Evolutionary conservation across 768 basidiomycete species (phyloP), one percentile per base, ranked within the genome.

Genomic region (Tricholoma furcatifolium): DNA sequence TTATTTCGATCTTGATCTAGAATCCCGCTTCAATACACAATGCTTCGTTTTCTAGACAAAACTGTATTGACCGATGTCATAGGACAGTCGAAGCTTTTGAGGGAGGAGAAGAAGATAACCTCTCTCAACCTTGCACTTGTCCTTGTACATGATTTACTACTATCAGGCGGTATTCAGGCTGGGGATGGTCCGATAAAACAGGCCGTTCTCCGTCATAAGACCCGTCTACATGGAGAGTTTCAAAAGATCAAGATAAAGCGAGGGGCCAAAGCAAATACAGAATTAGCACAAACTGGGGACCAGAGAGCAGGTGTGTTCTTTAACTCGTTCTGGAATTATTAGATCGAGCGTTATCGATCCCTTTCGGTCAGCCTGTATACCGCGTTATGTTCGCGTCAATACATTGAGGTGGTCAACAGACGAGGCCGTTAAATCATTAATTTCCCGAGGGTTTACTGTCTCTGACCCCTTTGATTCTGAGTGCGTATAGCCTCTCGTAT

Each of bases 181-280:
- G 85, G 91, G 42, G 88, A 96, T 66, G 93, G 95, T 20, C 90
- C 91, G 3, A 74, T 96, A 48, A 97, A 97, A 61, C 88, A 91
- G 62, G 92, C 91, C 0, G 65, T 97, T 41, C 67, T 92, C 39
- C 82, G 91, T 34, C 94, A 99, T 68, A 94, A 94, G 68, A 92
- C 94, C 6, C 81, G 95, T 23, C 73, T 99, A 6, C 79, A 84
- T 54, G 85, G 91, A 58, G 96, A 98, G 71, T 79, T 97, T 45
- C 86, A 90, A 61, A 87, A 83, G 67, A 74, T 88, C 58, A 94
- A 94, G 67, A 80, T 93, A 53, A 89, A 82, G 63, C 79, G 80
- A 47, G 88, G 89, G 1, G 85, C 74, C 15, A 82, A 74, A 54
- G 82, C 80, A 20, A 83, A 87, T 60, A 64, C 69, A 31, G 87